Evolutionary conservation across 2,329 filamentous ascomycete species (phyloP), one percentile per base, ranked within the genome.

Genomic region (Chaetomiaceae sp.): DNA sequence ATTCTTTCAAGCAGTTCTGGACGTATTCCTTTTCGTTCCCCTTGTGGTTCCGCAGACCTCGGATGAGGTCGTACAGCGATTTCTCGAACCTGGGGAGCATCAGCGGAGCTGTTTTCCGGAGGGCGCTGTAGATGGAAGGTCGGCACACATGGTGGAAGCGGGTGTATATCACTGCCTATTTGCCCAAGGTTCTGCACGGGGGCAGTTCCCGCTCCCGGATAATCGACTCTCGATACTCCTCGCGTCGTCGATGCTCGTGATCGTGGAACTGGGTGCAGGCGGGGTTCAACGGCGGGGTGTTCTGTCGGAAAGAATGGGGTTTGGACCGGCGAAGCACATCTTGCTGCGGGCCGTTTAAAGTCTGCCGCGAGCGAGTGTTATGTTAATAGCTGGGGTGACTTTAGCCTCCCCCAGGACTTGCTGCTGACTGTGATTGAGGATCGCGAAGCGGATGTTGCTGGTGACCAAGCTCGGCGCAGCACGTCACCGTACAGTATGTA

Each of bases 41-140:
- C 72, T 96, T 96, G 76, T 97, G 91, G 69, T 92, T 94, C 62
- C 94, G 87, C 68, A 99, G 78, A 65, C 94, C 94, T 72, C 91
- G 84, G 66, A 99, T 99, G 78, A 99, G 91, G 83, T 97, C 92
- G 73, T 96, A 96, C 19, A 99, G 83, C 38, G 94, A 96, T 75
- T 99, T 99, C 73, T 99, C 94, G 75, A 99, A 99, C 94, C 91
- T 97, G 59, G 17, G n/a, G 7, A 36, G 36, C 20, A 57, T 70
- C 55, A 69, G 66, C 59, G 53, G 40, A 39, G 48, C 40, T 23
- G 8, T 39, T 4, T 3, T 6, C 15, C 14, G n/a, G 9, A 14
- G 15, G 12, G 23, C 6, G n/a, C 25, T 4, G 23, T 20, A 29
- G 19, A 17, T 15, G 17, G 38, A 12, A 23, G 44, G 25, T 36